phyloP scores from a whole-genome alignment of 805 yeast species.

The Starmerella potacharoeniae region DNA sequence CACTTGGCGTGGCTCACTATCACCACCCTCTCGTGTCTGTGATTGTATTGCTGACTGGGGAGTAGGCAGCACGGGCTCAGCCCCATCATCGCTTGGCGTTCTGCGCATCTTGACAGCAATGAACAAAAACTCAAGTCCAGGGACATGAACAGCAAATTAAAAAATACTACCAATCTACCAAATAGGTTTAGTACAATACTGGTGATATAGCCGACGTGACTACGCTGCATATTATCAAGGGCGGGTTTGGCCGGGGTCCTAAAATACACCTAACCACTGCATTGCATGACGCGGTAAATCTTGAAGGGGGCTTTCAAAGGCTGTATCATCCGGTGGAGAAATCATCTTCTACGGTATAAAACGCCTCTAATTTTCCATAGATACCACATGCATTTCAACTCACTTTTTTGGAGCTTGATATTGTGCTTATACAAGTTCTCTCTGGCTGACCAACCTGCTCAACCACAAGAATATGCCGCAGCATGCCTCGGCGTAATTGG shows the following conservation, averaged over 20 bases:
- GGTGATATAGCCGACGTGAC: not conserved
- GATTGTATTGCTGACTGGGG: no score
- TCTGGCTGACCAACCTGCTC: not conserved
- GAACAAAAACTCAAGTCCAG: no score
- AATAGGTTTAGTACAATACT: no score
- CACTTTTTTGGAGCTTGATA: not conserved
- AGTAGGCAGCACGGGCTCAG: no score
- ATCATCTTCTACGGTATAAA: not conserved
- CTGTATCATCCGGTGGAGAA: not conserved
- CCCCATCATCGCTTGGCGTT: no score
- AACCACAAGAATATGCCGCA: not conserved
- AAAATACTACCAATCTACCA: no score
- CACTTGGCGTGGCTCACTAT: no score
- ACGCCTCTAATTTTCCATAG: no score
- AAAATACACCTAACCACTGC: not conserved
- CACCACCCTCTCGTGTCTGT: no score
- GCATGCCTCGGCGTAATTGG: not conserved
- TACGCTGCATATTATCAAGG: not conserved
- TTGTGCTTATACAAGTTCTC: not conserved
- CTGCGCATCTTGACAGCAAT: no score
- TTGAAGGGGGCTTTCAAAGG: not conserved
- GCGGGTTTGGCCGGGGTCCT: not conserved
- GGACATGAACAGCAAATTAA: no score
- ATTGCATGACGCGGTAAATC: not conserved
- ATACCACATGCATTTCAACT: not conserved